Evolutionary conservation across 352 stramenopile species (phyloP).

Genomic region (Phytopythium cucurbitacearum): DNA sequence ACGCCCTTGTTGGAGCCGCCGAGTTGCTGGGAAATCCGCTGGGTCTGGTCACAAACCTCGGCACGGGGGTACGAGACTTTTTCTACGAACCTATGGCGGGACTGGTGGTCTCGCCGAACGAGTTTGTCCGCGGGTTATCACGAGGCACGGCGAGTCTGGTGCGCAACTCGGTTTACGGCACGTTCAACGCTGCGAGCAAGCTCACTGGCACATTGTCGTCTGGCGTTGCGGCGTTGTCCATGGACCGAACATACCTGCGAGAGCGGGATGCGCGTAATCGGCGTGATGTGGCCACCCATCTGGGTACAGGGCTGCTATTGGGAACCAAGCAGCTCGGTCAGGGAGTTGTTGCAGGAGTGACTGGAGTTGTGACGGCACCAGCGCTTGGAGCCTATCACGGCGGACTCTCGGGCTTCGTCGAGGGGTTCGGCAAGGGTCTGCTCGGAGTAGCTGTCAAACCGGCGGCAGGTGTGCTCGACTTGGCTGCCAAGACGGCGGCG

Average conservation of each 20-base stretch:
- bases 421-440: constrained; percentile 84
- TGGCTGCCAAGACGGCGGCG: constrained; percentile 70
- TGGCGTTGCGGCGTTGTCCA: constrained; percentile 85
- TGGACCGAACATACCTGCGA: constrained; percentile 88
- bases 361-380: constrained; percentile 89
- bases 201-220: constrained; percentile 91
- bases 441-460: constrained; percentile 89
- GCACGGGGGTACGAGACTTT: constrained; percentile 86
- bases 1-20: constrained; percentile 60
- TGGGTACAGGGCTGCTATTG: constrained; percentile 80
- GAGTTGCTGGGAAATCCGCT: constrained; percentile 91
- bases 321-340: constrained; percentile 90
- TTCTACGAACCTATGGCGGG: constrained; percentile 90
- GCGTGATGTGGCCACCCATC: constrained; percentile 80
- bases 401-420: constrained; percentile 86
- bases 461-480: constrained; percentile 78
- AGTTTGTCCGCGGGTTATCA: constrained; percentile 87
- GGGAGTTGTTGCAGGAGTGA: constrained; percentile 87
- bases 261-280: constrained; percentile 72
- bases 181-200: constrained; percentile 92
- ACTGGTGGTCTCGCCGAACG: constrained; percentile 80
- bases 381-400: constrained; percentile 88
- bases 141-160: constrained; percentile 87
- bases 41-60: constrained; percentile 84
- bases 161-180: constrained; percentile 89